These are phyloP conservation scores for Fraxinus angustifolia DNA, from an alignment of 305 asterid species.

Conservation along the genomic window DNA sequence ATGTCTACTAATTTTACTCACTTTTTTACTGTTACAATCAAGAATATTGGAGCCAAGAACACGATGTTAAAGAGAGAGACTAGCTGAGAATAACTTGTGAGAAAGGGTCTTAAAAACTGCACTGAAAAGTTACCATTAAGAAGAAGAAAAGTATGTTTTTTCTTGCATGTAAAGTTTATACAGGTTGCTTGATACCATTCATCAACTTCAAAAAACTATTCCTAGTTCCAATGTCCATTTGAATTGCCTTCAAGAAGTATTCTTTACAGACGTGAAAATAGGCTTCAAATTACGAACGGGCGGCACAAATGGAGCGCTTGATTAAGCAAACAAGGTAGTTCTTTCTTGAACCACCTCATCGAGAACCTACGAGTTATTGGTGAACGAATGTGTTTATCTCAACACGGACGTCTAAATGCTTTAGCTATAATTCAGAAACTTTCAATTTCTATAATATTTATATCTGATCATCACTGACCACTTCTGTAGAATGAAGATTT, in stretches of 20 bases:
- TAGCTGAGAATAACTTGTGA: neutral
- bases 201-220: constrained; percentile 25
- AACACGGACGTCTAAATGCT: neutral
- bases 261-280: neutral
- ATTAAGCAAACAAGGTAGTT: constrained; percentile 31
- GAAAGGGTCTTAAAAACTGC: neutral
- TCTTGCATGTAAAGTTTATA: constrained; percentile 3
- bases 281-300: constrained; percentile 16
- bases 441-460: neutral
- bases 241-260: constrained; percentile 31
- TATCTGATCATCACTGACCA: neutral
- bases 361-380: neutral
- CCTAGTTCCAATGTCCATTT: constrained; percentile 33
- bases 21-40: neutral
- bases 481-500: constrained; percentile 39
- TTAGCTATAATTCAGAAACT: neutral
- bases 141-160: constrained; percentile 25
- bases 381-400: neutral
- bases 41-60: neutral
- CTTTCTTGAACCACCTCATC: neutral
- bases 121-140: neutral
- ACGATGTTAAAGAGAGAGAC: neutral
- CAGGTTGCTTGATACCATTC: constrained; percentile 35
- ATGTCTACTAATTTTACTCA: neutral
- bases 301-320: constrained; percentile 39